Evolutionary conservation across 192 early-diverging fungal species (phyloP), one percentile per base, ranked within the genome.

Genomic region (Haplosporangium gracile): DNA sequence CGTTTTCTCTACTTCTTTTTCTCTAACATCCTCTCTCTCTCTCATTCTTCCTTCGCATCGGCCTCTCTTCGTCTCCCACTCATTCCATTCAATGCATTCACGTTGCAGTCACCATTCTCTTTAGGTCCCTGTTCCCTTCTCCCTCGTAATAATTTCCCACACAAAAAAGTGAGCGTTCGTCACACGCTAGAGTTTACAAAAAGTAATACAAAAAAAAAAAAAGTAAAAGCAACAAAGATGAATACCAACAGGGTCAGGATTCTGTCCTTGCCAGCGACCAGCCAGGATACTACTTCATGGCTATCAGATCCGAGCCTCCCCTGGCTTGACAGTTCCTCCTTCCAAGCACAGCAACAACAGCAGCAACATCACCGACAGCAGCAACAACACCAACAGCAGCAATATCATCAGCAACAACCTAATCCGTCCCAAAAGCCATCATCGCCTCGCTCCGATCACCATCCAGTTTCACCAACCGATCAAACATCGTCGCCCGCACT

Each of bases 221-320:
- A n/a, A 60, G 22, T n/a, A 3, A 57, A 4, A 26, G 9, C 29
- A 15, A 4, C 10, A 3, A 32, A 26, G 32, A 71, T 20, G 18
- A 42, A 38, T 13, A 71, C 6, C 38, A 71, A 71, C 70, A 71
- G 36, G 40, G 5, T 42, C 38, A 39, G 42, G 70, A 42, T 26
- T 20, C 70, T 71, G 70, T 42, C 70, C 16, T 24, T 71, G 39
- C 38, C 39, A 22, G 16, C 29, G 2, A 38, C 36, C 22, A 71
- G 39, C 40, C 40, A 65, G 60, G 60, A 65, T 32, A 65, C 29
- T 29, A 13, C 70, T 22, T 71, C 70, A n/a, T 71, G 70, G 70
- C 70, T 71, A 7, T 71, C 70, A 42, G 70, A 71, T 43, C 70
- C 70, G 40, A 39, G 38, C 38, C 40, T 71, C 22, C 70, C 70